Evolutionary conservation across 257 asterid genomes (phyloP).

Genomic region (Scutellaria galericulata): DNA sequence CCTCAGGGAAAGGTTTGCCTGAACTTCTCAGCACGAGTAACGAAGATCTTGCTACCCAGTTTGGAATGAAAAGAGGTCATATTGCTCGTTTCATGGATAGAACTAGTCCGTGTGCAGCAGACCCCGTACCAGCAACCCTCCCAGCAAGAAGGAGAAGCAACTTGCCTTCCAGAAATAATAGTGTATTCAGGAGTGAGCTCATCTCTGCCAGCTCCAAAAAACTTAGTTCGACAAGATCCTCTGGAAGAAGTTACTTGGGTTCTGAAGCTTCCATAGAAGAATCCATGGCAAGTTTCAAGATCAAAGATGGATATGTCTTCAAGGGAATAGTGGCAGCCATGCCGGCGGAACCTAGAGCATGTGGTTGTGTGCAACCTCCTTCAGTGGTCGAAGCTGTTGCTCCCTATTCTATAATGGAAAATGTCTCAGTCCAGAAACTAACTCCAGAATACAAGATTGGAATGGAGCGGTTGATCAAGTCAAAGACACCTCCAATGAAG

Average conservation of each 20-base stretch:
- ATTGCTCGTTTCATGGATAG: constrained; percentile 70
- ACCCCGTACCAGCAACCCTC: constrained; percentile 47
- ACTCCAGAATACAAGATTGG: constrained; percentile 76
- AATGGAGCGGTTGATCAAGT: constrained; percentile 64
- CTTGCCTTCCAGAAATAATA: constrained; percentile 48
- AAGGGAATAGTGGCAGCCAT: constrained; percentile 77
- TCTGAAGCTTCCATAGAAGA: constrained; percentile 52
- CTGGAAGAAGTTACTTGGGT: constrained; percentile 39
- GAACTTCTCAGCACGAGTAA: constrained; percentile 60
- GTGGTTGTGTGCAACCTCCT: constrained; percentile 76
- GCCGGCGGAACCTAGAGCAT: constrained; percentile 76
- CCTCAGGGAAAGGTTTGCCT: constrained; percentile 54
- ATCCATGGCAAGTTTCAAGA: constrained; percentile 68
- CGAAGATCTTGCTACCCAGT: constrained; percentile 54
- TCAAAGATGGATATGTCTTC: constrained; percentile 66
- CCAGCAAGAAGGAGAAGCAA: constrained; percentile 45
- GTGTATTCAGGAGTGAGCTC: constrained; percentile 46
- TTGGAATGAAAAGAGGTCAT: constrained; percentile 79
- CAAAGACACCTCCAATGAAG: constrained; percentile 73
- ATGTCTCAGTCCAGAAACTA: constrained; percentile 66
- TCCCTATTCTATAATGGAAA: constrained; percentile 67
- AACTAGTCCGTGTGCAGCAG: constrained; percentile 44
- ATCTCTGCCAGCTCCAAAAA: constrained; percentile 44
- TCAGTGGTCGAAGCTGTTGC: constrained; percentile 70
- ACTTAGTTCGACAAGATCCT: constrained; percentile 43